phyloP scores from a whole-genome alignment of 257 asterid species.

The Rhazya stricta region DNA sequence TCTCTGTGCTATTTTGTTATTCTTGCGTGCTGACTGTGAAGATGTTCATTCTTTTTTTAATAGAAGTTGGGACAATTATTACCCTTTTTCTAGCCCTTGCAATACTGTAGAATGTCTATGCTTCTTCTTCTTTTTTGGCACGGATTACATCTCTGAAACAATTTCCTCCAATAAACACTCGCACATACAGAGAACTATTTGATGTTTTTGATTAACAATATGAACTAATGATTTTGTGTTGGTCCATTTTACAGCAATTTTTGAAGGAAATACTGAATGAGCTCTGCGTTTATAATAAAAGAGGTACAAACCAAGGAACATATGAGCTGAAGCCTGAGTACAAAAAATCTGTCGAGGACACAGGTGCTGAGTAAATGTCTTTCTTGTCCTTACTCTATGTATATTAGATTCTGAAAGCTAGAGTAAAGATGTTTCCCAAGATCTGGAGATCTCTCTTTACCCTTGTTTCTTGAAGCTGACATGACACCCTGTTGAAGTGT shows the following conservation, averaged over 20 bases:
- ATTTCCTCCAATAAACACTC: background rate
- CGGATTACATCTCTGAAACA: background rate
- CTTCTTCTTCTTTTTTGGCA: too few species aligned
- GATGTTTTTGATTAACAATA: background rate
- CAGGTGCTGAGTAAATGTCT: conserved; percentile 56
- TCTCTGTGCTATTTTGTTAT: background rate
- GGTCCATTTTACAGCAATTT: conserved; percentile 58
- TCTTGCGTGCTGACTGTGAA: background rate
- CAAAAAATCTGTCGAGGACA: conserved; percentile 75
- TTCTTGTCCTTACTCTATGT: conserved; percentile 20
- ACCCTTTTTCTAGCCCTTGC: background rate
- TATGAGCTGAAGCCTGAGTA: conserved; percentile 94
- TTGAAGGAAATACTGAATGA: conserved; percentile 87
- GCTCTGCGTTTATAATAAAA: conserved; percentile 81
- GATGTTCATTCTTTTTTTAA: background rate
- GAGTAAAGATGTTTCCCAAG: background rate
- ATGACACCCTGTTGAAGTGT: conserved; percentile 3
- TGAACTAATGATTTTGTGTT: conserved; percentile 8
- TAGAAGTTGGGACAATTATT: background rate
- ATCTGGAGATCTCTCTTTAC: background rate
- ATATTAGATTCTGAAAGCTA: conserved; percentile 19
- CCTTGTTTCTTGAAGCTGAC: conserved; percentile 6
- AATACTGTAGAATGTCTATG: background rate
- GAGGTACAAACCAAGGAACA: conserved; percentile 90
- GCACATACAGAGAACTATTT: background rate